These are phyloP conservation scores for Mariannaea sp. DNA, from an alignment of 2,329 filamentous ascomycete species.

Conservation along the genomic window DNA sequence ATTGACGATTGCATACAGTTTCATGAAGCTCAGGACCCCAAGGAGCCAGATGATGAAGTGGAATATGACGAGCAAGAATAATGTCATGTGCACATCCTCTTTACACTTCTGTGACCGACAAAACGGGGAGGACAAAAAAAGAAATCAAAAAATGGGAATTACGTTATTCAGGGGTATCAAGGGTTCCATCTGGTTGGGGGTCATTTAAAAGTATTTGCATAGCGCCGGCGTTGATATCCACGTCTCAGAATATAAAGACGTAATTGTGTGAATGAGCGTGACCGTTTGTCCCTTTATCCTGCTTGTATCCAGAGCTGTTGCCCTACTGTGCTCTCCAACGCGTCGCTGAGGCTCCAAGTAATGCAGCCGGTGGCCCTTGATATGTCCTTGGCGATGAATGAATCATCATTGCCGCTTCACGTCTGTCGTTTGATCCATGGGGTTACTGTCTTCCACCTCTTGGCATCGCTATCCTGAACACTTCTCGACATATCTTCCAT, in stretches of 20 bases:
- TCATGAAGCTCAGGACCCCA: constrained; percentile 90
- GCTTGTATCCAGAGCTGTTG: background rate
- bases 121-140: too few relatives aligned
- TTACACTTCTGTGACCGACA: background rate
- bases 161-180: constrained; percentile 14
- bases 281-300: constrained; percentile 13
- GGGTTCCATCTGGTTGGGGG: constrained; percentile 25
- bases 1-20: constrained; percentile 95
- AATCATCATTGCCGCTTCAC: background rate
- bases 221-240: constrained; percentile 38
- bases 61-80: constrained; percentile 48
- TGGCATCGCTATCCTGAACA: constrained; percentile 5
- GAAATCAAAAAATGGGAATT: constrained; percentile 8
- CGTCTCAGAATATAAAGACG: constrained; percentile 27
- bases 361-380: background rate
- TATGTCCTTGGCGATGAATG: background rate
- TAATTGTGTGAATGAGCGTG: constrained; percentile 23
- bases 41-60: constrained; percentile 70
- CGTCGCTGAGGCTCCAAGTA: background rate
- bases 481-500: too few relatives aligned
- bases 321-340: background rate
- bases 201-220: constrained; percentile 35
- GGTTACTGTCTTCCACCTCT: constrained; percentile 25
- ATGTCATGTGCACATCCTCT: background rate
- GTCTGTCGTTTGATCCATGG: background rate